Evolutionary conservation across 2,329 filamentous ascomycete genomes (phyloP), one percentile per base, ranked within the genome.

Genomic region (Fulvia fulva): DNA sequence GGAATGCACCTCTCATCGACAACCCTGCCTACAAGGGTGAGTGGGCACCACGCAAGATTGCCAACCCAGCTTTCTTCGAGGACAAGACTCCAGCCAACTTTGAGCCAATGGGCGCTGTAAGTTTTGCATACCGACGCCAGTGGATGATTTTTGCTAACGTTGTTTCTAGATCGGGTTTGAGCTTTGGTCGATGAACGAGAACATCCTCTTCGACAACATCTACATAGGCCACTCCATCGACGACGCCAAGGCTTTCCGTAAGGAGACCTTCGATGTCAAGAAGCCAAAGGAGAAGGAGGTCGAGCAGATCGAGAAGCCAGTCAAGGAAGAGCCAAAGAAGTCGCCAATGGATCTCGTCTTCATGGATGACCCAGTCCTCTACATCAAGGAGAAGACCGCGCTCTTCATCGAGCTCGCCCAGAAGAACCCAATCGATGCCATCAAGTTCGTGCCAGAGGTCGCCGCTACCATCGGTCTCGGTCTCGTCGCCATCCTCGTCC

Each of bases 111-210:
- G 94, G 94, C 73, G 93, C 91, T 81, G 89, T 92, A 83, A 87
- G 88, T 89, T 57, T 14, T 45, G 19, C 25, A 21, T 12, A 43
- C 12, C 14, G 28, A 16, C 5, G 19, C 19, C 14, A 8, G 3
- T 37, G 23, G 26, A 23, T 3, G 6, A 11, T 23, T n/a, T 12
- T 3, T 50, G 55, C 64, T 68, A 52, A 68, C 47, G 16, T 30
- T 23, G 12, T 50, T 21, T 47, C 23, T 72, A 91, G 89, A 92
- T 97, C 79, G 94, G 94, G 70, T 97, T 97, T 73, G 94, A 99
- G 79, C 93, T 99, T 80, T 99, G 94, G 94, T 97, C 94, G 71
- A 99, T 99, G 94, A 93, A 97, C 80, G 96, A 87, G 76, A 89
- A 97, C 74, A 97, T 99, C 70, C 88, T 97, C 71, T 97, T 99